Evolutionary conservation across 306 rosid genomes (phyloP).

Genomic region (Begonia fuchsioides): DNA sequence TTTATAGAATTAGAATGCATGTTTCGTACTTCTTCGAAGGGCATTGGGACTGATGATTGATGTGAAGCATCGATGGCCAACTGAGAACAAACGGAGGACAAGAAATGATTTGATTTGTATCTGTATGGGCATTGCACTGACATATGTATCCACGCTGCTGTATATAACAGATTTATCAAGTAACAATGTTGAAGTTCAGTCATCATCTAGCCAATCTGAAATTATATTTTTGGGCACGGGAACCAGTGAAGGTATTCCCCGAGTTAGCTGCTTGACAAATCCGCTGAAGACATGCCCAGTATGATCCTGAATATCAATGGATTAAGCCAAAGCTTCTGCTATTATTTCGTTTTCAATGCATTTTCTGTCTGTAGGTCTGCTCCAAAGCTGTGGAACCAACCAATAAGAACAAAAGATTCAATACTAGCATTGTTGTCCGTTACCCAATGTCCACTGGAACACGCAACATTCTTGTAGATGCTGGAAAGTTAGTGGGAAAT

Average conservation of each 20-base stretch:
- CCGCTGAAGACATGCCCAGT: slow-evolving; percentile 65
- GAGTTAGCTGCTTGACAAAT: slow-evolving; percentile 78
- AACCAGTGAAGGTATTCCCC: slow-evolving; percentile 92
- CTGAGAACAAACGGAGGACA: too few relatives aligned
- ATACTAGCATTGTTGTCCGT: slow-evolving; percentile 79
- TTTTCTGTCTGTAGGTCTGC: slow-evolving; percentile 39
- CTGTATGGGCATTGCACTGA: slow-evolving; percentile 1
- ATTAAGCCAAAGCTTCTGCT: too few relatives aligned
- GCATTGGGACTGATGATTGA: too few relatives aligned
- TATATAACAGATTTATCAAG: slow-evolving; percentile 25
- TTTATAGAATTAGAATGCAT: too few relatives aligned
- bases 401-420: slow-evolving; percentile 69
- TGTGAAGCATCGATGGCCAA: too few relatives aligned
- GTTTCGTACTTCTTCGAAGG: too few relatives aligned
- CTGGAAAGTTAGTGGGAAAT: slow-evolving; percentile 62
- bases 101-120: too few relatives aligned
- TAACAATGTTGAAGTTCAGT: slow-evolving; percentile 15
- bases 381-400: slow-evolving; percentile 56
- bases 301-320: neutral
- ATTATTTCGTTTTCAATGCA: slow-evolving; percentile 5
- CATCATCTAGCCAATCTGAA: slow-evolving; percentile 30
- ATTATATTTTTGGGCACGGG: slow-evolving; percentile 78
- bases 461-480: slow-evolving; percentile 61
- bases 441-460: slow-evolving; percentile 35
- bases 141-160: slow-evolving; percentile 14